These are phyloP conservation scores for Jatropha curcas DNA, from an alignment of 345 rosid genomes.

Conservation along the genomic window DNA sequence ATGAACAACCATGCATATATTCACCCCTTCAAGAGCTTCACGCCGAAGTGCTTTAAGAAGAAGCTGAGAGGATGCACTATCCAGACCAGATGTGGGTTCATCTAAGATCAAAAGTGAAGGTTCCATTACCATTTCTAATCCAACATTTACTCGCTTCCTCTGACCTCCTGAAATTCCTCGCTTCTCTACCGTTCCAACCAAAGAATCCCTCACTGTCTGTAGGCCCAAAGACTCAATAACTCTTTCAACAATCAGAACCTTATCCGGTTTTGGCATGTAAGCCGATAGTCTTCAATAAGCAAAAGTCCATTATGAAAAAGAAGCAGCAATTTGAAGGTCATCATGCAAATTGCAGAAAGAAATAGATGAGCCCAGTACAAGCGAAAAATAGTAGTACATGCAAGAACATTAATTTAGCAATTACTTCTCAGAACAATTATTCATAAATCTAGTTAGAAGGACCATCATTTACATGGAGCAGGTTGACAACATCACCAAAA, in stretches of 20 bases:
- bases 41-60: conserved; percentile 89
- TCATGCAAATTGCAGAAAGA: conserved; percentile 4
- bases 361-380: background rate
- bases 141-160: conserved; percentile 92
- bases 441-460: background rate
- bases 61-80: conserved; percentile 90
- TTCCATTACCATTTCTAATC: conserved; percentile 96
- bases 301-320: conserved; percentile 11
- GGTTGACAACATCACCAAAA: background rate
- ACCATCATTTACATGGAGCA: background rate
- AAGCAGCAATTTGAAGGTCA: conserved; percentile 7
- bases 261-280: conserved; percentile 59
- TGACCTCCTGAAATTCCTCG: conserved; percentile 98
- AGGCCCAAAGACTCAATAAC: conserved; percentile 85
- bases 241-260: conserved; percentile 88
- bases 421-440: background rate
- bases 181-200: conserved; percentile 96
- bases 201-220: conserved; percentile 69
- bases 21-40: conserved; percentile 94
- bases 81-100: conserved; percentile 98
- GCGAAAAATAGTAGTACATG: background rate
- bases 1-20: conserved; percentile 92
- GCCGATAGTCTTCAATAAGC: conserved; percentile 59
- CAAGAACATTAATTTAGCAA: background rate
- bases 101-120: conserved; percentile 92